Percentiles rank a stretch among this genome's conserved stretches.
Conservation (phyloP, 345 rosid species). For the Gossypium rotundifolium region DNA sequence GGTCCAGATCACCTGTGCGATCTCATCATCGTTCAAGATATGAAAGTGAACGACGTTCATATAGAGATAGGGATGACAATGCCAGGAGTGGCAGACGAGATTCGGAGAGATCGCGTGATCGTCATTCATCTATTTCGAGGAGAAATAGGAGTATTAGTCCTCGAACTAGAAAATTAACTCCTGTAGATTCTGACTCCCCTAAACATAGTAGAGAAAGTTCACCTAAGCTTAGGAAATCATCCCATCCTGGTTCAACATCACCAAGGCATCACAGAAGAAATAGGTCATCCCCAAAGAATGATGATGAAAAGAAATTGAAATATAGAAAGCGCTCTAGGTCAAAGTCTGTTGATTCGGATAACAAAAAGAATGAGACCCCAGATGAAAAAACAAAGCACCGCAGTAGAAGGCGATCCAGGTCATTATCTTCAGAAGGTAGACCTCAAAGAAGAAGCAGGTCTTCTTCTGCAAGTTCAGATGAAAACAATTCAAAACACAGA, state of each 20-base stretch:
- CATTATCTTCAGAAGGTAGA: conserved; percentile 44
- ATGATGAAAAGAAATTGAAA: conserved; percentile 35
- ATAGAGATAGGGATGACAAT: conserved; percentile 53
- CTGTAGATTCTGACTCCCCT: conserved; percentile 54
- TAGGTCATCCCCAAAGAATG: conserved; percentile 48
- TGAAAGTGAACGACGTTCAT: conserved; percentile 50
- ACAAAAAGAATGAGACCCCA: conserved; percentile 24
- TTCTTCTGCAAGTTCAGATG: conserved; percentile 41
- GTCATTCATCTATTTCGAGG: conserved; percentile 49
- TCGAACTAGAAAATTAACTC: conserved; percentile 41
- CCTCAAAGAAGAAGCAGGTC: conserved; percentile 31
- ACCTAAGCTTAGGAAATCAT: conserved; percentile 42
- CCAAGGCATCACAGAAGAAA: conserved; percentile 49
- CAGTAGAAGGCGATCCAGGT: conserved; percentile 46
- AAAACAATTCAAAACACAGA: conserved; percentile 39
- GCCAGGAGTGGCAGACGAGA: conserved; percentile 48
- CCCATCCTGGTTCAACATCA: conserved; percentile 52
- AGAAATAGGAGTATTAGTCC: conserved; percentile 82
- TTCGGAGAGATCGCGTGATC: conserved; percentile 48
- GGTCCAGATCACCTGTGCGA: conserved; percentile 69
- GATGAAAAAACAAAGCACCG: conserved; percentile 25
- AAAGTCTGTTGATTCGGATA: conserved; percentile 41
- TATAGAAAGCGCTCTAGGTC: conserved; percentile 52
- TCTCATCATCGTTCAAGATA: conserved; percentile 48
- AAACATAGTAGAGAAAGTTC: conserved; percentile 48